Evolutionary conservation across 1,284 basidiomycete genomes (phyloP).

Genomic region (Bondarzewia mesenterica): DNA sequence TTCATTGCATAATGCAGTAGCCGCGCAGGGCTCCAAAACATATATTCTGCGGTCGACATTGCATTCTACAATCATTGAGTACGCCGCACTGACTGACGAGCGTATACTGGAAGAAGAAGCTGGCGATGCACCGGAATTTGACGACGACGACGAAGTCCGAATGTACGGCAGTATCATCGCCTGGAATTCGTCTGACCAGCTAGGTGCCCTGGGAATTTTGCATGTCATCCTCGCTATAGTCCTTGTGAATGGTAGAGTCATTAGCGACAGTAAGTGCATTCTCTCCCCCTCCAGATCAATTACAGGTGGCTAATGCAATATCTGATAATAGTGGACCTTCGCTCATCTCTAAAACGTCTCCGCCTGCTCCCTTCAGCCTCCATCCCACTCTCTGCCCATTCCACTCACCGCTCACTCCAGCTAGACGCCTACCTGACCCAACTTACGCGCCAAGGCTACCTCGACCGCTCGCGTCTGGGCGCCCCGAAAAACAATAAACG

Average conservation of each 20-base stretch:
- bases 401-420: conserved; percentile 37
- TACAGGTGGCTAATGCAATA: background rate
- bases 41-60: conserved; percentile 69
- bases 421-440: conserved; percentile 51
- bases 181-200: conserved; percentile 59
- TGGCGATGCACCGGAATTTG: conserved; percentile 29
- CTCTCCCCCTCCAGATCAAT: background rate
- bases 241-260: conserved; percentile 56
- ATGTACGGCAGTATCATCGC: conserved; percentile 59
- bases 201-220: conserved; percentile 54
- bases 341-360: conserved; percentile 52
- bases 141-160: conserved; percentile 28
- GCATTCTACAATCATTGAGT: conserved; percentile 46
- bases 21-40: conserved; percentile 53
- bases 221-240: conserved; percentile 67
- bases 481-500: conserved; percentile 41
- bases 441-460: conserved; percentile 57
- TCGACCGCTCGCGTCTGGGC: conserved; percentile 50
- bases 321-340: conserved; percentile 41
- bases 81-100: conserved; percentile 47
- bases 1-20: conserved; percentile 26
- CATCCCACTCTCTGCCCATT: conserved; percentile 39
- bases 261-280: conserved; percentile 51
- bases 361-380: conserved; percentile 36
- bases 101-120: conserved; percentile 51